Percentiles rank a stretch among this genome's conserved stretches.
Conservation (phyloP, 345 rosid species). For the Capsella bursapastoris region DNA sequence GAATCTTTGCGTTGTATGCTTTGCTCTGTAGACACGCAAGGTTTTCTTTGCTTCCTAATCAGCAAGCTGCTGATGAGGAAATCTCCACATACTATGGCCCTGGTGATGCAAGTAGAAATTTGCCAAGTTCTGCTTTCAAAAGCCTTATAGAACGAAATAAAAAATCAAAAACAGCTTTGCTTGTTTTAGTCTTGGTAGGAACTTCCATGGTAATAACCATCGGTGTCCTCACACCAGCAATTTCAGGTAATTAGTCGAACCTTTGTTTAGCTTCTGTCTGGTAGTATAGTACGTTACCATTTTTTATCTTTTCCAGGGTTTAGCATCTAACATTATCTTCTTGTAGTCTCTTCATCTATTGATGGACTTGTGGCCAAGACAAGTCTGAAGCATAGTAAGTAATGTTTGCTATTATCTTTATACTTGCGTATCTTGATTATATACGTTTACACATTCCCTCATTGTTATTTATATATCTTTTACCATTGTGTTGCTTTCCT, state of each 20-base stretch:
- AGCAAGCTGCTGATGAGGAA: constrained; percentile 94
- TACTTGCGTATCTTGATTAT: constrained; percentile 11
- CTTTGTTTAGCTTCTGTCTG: constrained; percentile 1
- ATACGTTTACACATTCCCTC: neutral
- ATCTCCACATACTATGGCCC: constrained; percentile 70
- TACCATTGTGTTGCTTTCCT: constrained; percentile 30
- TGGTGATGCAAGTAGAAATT: constrained; percentile 53
- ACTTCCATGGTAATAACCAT: constrained; percentile 63
- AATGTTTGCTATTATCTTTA: constrained; percentile 9
- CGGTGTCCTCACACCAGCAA: constrained; percentile 88
- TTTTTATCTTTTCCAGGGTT: neutral
- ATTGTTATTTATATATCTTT: constrained; percentile 3
- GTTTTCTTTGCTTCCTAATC: constrained; percentile 84
- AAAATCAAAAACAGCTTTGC: constrained; percentile 69
- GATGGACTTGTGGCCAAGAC: constrained; percentile 68
- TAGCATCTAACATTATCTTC: constrained; percentile 32
- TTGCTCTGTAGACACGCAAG: constrained; percentile 84
- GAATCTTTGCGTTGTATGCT: constrained; percentile 82
- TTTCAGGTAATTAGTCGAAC: constrained; percentile 69
- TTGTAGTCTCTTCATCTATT: constrained; percentile 81
- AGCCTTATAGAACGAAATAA: constrained; percentile 63
- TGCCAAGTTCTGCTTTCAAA: constrained; percentile 54
- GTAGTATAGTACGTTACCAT: neutral
- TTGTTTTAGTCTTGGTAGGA: constrained; percentile 73
- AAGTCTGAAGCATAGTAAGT: constrained; percentile 66